These are phyloP conservation scores for Camelina sativa DNA, from an alignment of 345 rosid species.

Conservation along the genomic window DNA sequence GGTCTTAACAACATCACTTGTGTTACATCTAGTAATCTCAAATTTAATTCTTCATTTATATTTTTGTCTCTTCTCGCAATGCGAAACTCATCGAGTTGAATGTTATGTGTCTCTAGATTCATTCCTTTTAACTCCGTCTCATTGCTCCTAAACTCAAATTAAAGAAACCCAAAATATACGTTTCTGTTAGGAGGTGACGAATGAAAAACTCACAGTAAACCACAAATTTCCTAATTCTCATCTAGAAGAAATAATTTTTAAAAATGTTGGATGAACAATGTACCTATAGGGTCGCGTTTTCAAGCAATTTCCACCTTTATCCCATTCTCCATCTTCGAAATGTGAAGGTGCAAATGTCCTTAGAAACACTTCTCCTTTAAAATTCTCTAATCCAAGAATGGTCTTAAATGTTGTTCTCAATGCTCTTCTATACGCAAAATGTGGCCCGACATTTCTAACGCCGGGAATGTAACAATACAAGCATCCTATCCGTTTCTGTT, in stretches of 20 bases:
- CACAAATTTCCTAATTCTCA: neutral
- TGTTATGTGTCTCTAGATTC: constrained; percentile 61
- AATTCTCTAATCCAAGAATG: constrained; percentile 46
- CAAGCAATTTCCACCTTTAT: constrained; percentile 66
- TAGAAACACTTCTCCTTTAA: constrained; percentile 58
- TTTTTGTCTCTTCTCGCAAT: constrained; percentile 54
- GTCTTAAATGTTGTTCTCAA: constrained; percentile 60
- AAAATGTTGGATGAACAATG: constrained; percentile 45
- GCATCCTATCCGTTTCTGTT: constrained; percentile 55
- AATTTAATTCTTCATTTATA: neutral
- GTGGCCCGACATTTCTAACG: constrained; percentile 38
- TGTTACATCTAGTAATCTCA: constrained; percentile 62
- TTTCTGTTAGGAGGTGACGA: neutral
- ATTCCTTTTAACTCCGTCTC: constrained; percentile 52
- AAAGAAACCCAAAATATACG: constrained; percentile 17
- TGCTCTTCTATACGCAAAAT: constrained; percentile 63
- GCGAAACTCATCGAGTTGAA: constrained; percentile 69
- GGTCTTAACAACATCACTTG: constrained; percentile 60
- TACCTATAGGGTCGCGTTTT: constrained; percentile 59
- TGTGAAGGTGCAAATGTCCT: constrained; percentile 59
- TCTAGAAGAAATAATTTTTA: neutral
- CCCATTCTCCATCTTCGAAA: constrained; percentile 72
- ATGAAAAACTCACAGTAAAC: neutral
- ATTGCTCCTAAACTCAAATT: constrained; percentile 42
- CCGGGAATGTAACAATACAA: constrained; percentile 53